phyloP scores from a whole-genome alignment of 1,284 basidiomycete species.

The Ustilago cynodontis region DNA sequence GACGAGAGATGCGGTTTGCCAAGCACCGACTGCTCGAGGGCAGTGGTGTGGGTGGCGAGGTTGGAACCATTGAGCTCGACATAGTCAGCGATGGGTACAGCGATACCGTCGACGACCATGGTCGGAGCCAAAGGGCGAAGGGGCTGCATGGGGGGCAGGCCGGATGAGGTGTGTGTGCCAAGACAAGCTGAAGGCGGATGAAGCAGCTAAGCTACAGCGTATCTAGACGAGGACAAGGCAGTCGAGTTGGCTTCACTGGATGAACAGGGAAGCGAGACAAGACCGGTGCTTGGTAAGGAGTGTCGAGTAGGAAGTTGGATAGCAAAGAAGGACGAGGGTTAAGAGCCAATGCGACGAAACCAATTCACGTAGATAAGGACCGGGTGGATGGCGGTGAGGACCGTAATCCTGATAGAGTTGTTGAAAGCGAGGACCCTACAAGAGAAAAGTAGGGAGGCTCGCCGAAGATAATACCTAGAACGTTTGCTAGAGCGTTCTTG shows the following conservation, averaged over 20 bases:
- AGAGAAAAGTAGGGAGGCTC: conserved; percentile 17
- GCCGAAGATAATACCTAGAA: conserved; percentile 25
- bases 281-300: conserved; percentile 4
- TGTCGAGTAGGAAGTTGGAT: background rate
- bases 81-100: conserved; percentile 25
- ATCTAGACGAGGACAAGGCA: conserved; percentile 23
- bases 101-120: conserved; percentile 26
- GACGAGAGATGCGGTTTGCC: conserved; percentile 38
- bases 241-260: conserved; percentile 18
- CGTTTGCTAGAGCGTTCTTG: conserved; percentile 19
- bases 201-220: conserved; percentile 16
- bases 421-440: conserved; percentile 25
- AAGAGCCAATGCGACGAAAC: conserved; percentile 54
- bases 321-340: conserved; percentile 19
- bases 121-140: conserved; percentile 19
- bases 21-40: conserved; percentile 51
- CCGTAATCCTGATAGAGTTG: conserved; percentile 32
- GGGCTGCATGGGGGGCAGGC: conserved; percentile 30
- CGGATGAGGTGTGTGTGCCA: background rate
- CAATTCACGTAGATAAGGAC: conserved; percentile 55
- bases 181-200: conserved; percentile 17
- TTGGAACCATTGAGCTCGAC: conserved; percentile 50
- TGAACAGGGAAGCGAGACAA: conserved; percentile 11
- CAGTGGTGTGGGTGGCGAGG: conserved; percentile 47
- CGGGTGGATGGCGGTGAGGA: conserved; percentile 35